A percentile compares a stretch with the other conserved stretches of the same genome.
Evolutionary conservation across 2,329 filamentous ascomycete species (phyloP).

Genomic region (Arthrinium puccinioides): DNA sequence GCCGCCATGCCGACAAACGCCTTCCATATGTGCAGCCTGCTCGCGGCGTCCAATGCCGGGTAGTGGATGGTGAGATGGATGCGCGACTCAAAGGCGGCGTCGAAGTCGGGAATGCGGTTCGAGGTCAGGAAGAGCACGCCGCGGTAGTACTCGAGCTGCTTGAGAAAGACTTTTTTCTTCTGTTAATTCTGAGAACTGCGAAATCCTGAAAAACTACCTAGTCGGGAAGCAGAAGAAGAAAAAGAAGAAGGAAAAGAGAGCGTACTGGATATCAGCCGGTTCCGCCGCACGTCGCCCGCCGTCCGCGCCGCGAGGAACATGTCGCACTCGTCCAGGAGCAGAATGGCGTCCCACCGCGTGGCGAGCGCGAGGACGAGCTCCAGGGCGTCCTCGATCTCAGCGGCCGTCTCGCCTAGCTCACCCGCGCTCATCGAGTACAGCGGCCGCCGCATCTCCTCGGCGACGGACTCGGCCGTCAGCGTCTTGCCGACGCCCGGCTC

Average conservation of each 20-base stretch:
- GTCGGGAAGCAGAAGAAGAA: too few relatives aligned
- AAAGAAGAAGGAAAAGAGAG: too few relatives aligned
- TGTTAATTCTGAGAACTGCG: too few relatives aligned
- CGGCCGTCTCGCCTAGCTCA: slow-evolving; percentile 18
- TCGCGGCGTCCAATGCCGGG: slow-evolving; percentile 8
- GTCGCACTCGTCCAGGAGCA: slow-evolving; percentile 24
- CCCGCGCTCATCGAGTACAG: slow-evolving; percentile 24
- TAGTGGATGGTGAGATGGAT: slow-evolving; percentile 15
- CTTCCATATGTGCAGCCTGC: slow-evolving; percentile 16
- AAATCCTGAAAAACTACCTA: too few relatives aligned
- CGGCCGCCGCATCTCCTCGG: slow-evolving; percentile 24
- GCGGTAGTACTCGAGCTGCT: slow-evolving; percentile 10
- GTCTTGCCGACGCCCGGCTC: slow-evolving; percentile 35
- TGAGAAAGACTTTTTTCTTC: too few relatives aligned
- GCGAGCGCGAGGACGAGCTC: slow-evolving; percentile 29
- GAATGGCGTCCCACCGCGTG: slow-evolving; percentile 27
- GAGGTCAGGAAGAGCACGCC: slow-evolving; percentile 15
- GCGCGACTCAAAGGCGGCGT: slow-evolving; percentile 16
- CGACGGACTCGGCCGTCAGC: slow-evolving; percentile 28
- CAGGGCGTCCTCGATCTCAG: slow-evolving; percentile 14
- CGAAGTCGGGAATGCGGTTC: slow-evolving; percentile 12
- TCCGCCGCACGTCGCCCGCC: background rate
- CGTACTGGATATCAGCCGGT: background rate
- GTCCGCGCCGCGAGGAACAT: slow-evolving; percentile 26
- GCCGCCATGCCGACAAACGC: slow-evolving; percentile 14